A percentile compares a stretch with the other conserved stretches of the same genome.
Evolutionary conservation across 306 rosid species (phyloP).

Genomic region (Abrus pulchellus): DNA sequence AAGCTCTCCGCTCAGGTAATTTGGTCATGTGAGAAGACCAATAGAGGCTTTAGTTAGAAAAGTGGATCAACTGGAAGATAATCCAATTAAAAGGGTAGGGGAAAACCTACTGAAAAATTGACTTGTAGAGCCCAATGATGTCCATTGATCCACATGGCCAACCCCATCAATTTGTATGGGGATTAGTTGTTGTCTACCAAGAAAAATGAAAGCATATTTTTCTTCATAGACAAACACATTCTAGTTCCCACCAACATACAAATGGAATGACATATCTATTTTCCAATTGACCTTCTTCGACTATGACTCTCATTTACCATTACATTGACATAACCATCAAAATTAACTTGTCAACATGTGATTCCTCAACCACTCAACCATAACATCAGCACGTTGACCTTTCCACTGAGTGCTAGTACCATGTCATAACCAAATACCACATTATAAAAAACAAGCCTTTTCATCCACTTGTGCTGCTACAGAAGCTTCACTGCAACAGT

Average conservation of each 20-base stretch:
- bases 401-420: not conserved
- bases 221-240: not conserved
- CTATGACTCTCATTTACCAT: not conserved
- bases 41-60: not conserved
- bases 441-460: not conserved
- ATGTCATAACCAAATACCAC: constrained; percentile 5
- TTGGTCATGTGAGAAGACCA: not conserved
- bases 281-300: not conserved
- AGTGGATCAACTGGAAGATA: not conserved
- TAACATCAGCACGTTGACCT: constrained; percentile 7
- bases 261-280: not conserved
- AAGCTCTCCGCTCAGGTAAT: not conserved
- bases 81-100: not conserved
- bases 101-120: not conserved
- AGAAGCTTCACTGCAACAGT: not conserved
- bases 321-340: constrained; percentile 3
- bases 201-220: not conserved
- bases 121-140: not conserved
- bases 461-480: not conserved
- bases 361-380: not conserved
- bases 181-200: too few species aligned
- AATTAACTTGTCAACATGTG: constrained; percentile 4
- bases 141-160: not conserved
- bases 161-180: not conserved
- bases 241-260: not conserved